Evolutionary conservation across 345 rosid genomes (phyloP).

Genomic region (Moricandia moricandioides): DNA sequence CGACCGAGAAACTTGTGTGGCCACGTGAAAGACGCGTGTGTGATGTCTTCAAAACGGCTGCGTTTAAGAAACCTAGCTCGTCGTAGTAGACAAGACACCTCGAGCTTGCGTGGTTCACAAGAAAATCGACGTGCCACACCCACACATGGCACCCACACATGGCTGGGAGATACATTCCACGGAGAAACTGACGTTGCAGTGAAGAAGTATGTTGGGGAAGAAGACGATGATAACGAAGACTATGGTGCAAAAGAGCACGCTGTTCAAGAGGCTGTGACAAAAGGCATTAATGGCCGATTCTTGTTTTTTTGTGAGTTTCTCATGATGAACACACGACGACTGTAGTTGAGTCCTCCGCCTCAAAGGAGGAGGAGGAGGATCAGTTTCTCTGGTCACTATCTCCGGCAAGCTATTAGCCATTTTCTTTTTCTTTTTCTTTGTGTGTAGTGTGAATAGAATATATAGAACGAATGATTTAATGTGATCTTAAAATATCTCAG

Average conservation of each 20-base stretch:
- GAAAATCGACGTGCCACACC: slow-evolving; percentile 6
- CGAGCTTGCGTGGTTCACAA: not conserved
- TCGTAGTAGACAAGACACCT: not conserved
- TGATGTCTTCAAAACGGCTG: slow-evolving; percentile 4
- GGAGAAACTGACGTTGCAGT: not conserved
- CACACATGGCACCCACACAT: too few species aligned
- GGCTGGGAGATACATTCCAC: not conserved
- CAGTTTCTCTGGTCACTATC: not conserved
- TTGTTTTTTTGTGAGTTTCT: not conserved
- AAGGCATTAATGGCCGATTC: not conserved
- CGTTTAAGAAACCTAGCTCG: not conserved
- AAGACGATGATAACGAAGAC: not conserved
- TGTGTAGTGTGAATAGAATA: not conserved
- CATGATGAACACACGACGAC: not conserved
- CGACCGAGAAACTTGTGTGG: slow-evolving; percentile 9
- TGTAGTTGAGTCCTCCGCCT: not conserved
- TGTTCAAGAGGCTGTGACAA: not conserved
- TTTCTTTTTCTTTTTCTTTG: not conserved
- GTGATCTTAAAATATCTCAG: not conserved
- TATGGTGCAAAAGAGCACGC: rapidly evolving
- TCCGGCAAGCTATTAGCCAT: not conserved
- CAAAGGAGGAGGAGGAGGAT: not conserved
- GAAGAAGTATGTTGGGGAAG: not conserved
- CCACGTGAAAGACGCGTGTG: not conserved
- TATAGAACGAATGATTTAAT: not conserved